Evolutionary conservation across 1,139 yeast species (phyloP).

Genomic region (Debaryomyces coudertii): DNA sequence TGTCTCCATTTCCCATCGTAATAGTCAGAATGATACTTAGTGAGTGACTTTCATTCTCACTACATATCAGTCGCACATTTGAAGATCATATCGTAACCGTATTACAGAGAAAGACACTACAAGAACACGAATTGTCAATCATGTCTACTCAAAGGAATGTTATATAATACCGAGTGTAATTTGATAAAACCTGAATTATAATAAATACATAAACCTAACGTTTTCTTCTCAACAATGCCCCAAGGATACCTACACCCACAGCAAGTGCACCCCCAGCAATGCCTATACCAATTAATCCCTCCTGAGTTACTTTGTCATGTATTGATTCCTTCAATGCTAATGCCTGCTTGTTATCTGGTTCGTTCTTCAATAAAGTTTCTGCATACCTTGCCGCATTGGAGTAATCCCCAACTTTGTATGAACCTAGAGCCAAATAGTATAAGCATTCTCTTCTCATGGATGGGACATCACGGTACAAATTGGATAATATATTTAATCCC

Average conservation of each 20-base stretch:
- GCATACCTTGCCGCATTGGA: constrained; percentile 84
- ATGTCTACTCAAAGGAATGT: not conserved
- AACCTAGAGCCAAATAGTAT: constrained; percentile 85
- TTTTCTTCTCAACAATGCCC: constrained; percentile 54
- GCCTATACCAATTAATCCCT: constrained; percentile 87
- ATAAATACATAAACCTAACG: constrained; percentile 18
- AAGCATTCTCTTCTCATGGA: constrained; percentile 86
- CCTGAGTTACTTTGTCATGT: constrained; percentile 82
- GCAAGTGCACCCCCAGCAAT: constrained; percentile 85
- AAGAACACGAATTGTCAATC: not conserved
- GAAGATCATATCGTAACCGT: not conserved
- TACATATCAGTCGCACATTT: not conserved
- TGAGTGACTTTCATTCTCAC: not conserved
- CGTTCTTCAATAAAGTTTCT: constrained; percentile 73
- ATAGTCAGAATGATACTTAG: not conserved
- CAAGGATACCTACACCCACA: constrained; percentile 69
- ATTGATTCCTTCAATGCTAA: constrained; percentile 69
- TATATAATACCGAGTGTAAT: not conserved
- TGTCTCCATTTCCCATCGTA: constrained; percentile 4
- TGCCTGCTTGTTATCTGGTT: constrained; percentile 85
- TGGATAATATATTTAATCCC: constrained; percentile 77
- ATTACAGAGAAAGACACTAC: not conserved
- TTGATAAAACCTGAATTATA: not conserved
- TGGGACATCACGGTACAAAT: constrained; percentile 76
- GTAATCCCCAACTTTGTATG: constrained; percentile 86